A percentile compares a stretch with the other conserved stretches of the same genome.
Evolutionary conservation across 257 asterid genomes (phyloP).

Genomic region (Coffea canephora): DNA sequence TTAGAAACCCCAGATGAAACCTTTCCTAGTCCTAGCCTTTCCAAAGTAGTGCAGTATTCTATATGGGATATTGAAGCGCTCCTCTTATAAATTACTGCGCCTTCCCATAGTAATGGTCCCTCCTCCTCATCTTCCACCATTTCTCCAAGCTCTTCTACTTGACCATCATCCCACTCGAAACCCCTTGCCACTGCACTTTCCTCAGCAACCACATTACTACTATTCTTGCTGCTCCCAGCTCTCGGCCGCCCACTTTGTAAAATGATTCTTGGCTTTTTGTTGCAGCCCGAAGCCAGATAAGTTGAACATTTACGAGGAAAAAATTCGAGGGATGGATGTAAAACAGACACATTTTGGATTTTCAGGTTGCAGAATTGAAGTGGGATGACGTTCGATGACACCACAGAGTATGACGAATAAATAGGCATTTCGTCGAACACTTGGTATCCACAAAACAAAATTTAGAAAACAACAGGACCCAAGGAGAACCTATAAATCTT

Average conservation of each 20-base stretch:
- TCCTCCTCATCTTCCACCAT: conserved; percentile 30
- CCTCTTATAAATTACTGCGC: conserved; percentile 62
- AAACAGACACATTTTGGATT: conserved; percentile 5
- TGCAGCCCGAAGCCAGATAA: background rate
- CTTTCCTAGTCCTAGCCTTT: conserved; percentile 71
- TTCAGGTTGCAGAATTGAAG: background rate
- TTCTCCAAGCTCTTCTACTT: conserved; percentile 6
- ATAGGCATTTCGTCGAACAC: conserved; percentile 11
- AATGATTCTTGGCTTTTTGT: background rate
- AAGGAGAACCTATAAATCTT: too few relatives aligned
- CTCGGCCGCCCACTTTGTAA: conserved; percentile 5
- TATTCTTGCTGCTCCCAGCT: conserved; percentile 15
- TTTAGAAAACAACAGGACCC: too few relatives aligned
- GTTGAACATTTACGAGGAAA: background rate
- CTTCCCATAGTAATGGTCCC: conserved; percentile 69
- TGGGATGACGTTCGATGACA: background rate
- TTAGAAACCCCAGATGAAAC: conserved; percentile 62
- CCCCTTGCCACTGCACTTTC: conserved; percentile 4
- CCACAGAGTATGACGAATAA: background rate
- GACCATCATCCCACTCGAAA: conserved; percentile 28
- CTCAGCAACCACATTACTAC: conserved; percentile 9
- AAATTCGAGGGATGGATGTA: background rate
- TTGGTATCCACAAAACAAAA: too few relatives aligned
- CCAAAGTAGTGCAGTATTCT: conserved; percentile 86
- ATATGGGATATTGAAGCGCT: conserved; percentile 58